Base-by-base conservation (phyloP, 2,329 filamentous ascomycete species). In the Aspergillus candidus region DNA sequence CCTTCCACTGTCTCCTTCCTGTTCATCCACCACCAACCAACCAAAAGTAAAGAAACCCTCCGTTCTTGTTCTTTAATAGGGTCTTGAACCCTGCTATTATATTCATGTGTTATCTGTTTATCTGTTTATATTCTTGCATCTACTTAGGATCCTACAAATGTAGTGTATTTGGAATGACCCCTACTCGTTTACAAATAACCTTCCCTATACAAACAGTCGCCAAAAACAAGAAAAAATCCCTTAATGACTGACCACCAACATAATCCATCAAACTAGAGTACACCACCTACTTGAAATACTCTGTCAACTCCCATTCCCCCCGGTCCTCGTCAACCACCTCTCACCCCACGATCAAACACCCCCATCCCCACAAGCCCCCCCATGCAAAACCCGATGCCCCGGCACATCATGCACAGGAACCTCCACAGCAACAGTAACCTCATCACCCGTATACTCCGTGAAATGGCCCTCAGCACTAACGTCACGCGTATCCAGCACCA, bases 401-500 rank as follows among this genome's bases (percentile, higher is more conserved):
- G 72, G 70, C 1, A 69, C 40, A 37, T 52, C 41, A n/a, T 3
- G 10, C 4, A 68, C 57, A 3, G 71, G 72, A 22, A 74, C 57
- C 47, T 63, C 47, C 32, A 72, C 30, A 1, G 57, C 49, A 7
- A 68, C 50, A 6, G 71, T 73, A 32, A 60, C 56, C 27, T 67
- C 60, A 13, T 52, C 47, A 4, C 67, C 59, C 1, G 70, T 70
- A 47, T 72, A 75, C 29, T 48, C 47, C 2, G 72, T 71, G 3
- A 52, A 50, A 56, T 75, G 72, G 1, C 72, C 72, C 29, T 60
- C 44, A 2, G 38, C 48, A 42, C 68, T 71, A 3, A 68, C 63
- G 35, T 68, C 66, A 3, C 53, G 52, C 4, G 67, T 73, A 47
- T 75, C 72, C 4, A 68, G 61, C 0, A 68, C 71, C 8, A 72